Base-by-base conservation (phyloP, 345 rosid species). In the Anastatica hierochuntica region DNA sequence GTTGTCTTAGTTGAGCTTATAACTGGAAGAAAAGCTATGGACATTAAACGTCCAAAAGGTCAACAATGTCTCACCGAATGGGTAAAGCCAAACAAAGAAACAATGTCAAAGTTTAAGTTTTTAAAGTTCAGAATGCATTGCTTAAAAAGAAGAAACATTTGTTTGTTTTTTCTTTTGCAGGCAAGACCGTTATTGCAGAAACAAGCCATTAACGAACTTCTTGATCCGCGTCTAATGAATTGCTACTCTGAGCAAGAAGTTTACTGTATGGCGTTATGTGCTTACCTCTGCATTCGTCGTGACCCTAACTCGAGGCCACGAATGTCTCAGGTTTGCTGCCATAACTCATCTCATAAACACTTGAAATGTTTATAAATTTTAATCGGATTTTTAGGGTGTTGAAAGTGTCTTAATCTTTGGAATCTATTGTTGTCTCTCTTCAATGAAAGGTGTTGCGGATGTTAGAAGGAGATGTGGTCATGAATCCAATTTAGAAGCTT, bases 21-120 rank as follows among this genome's bases (percentile, higher is more conserved):
- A 21, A 85, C 97, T 0, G 98, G 98, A 61, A 69, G 98, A 46
- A 92, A 88, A 76, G 95, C 98, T 27, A 85, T 92, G 80, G 97
- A 92, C 73, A 71, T 92, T 33, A 78, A 63, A 59, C 76, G 84
- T 41, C 98, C 98, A 17, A 83, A 66, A 70, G 98, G 96, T 38
- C 96, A 92, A 67, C 97, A 88, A 31, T 88, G 94, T 71, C 94
- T 92, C 43, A 67, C 95, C 1, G 97, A 92, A 88, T 92, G 97
- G 98, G 98, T 92, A 74, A 60, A 44, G 17, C 14, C 29, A 9
- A 5, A 17, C n/a, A n/a, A n/a, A n/a, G n/a, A 41, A n/a, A 10
- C 35, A n/a, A 44, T 53, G 14, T 11, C 9, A 53, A 46, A 17
- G 61, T 53, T 53, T 31, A 9, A 19, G 21, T 46, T 34, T 60